Base-by-base conservation (phyloP, 768 basidiomycete species). In the Macrolepiota dolichaula region DNA sequence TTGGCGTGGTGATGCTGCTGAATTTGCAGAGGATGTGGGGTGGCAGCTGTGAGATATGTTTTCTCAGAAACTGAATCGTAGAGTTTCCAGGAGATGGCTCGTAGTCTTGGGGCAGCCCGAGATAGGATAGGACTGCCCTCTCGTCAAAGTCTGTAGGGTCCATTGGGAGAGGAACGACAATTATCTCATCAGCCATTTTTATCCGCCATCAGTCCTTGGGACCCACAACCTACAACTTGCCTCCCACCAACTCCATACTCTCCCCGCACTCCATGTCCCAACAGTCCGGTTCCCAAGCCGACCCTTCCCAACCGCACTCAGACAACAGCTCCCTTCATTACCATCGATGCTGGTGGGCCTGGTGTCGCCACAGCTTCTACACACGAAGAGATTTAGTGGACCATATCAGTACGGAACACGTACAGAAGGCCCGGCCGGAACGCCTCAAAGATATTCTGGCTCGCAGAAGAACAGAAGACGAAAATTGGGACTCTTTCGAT, bases 11-110 rank as follows among this genome's bases (percentile, higher is more conserved):
- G 61, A 80, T 72, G 40, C 63, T 64, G 56, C 78, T 78, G 70
- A 79, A 84, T 50, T 77, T 71, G 10, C 69, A 56, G 49, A 85
- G 75, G 29, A 91, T 69, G 67, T 91, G 80, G 3, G 85, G 85
- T n/a, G 91, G 91, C 3, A 93, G 81, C 50, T 86, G 72, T 29
- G 74, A 69, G 13, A 92, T 64, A 73, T 91, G 81, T 62, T 72
- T 77, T 9, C 67, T 70, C 58, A 94, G 80, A 71, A 94, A 94
- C 1, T 78, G 73, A 55, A 91, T 74, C 0, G 92, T 85, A 10
- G 81, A 77, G 4, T 68, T 65, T 27, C 73, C 70, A 12, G 91
- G 92, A 19, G 81, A 83, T 0, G 90, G 91, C 29, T 72, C 68
- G 67, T 88, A 86, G 65, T 83, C 79, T 0, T 67, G 63, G 19